Evolutionary conservation across 768 basidiomycete genomes (phyloP).

Genomic region (Cantharellus cinnabarinus): DNA sequence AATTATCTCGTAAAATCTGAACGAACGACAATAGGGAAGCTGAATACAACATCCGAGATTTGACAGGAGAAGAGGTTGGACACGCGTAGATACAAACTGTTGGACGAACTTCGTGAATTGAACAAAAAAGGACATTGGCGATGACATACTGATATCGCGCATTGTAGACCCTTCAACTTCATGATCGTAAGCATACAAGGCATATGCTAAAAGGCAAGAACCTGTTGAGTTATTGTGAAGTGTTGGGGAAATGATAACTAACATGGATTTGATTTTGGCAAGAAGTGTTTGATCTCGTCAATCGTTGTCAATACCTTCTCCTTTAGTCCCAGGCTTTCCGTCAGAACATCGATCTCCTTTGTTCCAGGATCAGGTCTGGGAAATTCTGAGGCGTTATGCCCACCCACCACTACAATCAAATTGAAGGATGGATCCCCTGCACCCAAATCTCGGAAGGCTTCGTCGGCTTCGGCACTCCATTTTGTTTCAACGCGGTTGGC

Average conservation of each 20-base stretch:
- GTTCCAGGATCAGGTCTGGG: no score
- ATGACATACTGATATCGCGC: constrained; percentile 38
- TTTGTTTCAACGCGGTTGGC: no score
- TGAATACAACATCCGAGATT: constrained; percentile 78
- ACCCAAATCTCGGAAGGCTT: neutral
- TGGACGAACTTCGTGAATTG: neutral
- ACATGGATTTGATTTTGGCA: constrained; percentile 44
- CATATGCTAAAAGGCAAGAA: constrained; percentile 23
- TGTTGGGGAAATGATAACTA: neutral
- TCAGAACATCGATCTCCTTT: no score
- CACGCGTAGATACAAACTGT: constrained; percentile 86
- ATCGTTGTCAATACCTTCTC: neutral
- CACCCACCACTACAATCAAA: no score
- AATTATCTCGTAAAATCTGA: constrained; percentile 29
- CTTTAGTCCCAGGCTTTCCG: constrained; percentile 13
- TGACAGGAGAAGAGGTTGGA: constrained; percentile 60
- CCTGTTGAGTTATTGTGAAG: neutral
- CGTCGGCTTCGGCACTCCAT: no score
- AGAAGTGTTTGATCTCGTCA: constrained; percentile 19
- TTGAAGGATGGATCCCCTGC: neutral
- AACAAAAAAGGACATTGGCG: neutral
- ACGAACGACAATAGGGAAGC: constrained; percentile 40
- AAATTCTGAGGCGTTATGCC: no score
- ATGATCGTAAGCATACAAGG: constrained; percentile 47
- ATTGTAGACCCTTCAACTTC: constrained; percentile 19